phyloP scores from a whole-genome alignment of 2,329 filamentous ascomycete species.

The Penicillium crustosum region DNA sequence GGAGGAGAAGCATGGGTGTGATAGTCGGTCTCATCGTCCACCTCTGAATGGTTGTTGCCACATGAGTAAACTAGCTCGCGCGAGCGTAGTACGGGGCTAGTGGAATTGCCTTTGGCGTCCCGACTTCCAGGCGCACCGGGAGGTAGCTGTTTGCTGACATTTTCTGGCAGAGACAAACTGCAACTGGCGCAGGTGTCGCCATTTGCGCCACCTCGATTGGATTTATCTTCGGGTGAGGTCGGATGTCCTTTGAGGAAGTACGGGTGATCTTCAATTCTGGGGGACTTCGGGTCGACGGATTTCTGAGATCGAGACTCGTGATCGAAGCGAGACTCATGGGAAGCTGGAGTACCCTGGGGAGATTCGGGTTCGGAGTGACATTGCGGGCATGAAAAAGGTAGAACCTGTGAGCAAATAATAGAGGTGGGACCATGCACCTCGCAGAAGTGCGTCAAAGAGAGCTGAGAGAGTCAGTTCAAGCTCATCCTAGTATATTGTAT shows the following conservation, averaged over 20 bases:
- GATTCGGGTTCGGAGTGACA: conserved; percentile 49
- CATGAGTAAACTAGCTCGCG: conserved; percentile 55
- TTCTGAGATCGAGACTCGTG: conserved; percentile 16
- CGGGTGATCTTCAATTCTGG: conserved; percentile 51
- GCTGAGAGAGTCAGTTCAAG: conserved; percentile 38
- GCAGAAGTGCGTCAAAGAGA: conserved; percentile 63
- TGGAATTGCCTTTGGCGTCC: conserved; percentile 51
- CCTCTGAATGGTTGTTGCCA: conserved; percentile 40
- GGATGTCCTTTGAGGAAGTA: conserved; percentile 49
- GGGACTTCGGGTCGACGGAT: conserved; percentile 23
- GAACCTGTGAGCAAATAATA: conserved; percentile 61
- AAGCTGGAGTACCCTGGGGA: conserved; percentile 34
- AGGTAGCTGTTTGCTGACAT: conserved; percentile 55
- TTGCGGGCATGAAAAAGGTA: conserved; percentile 54
- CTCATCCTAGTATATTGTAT: neutral
- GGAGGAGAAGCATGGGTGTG: conserved; percentile 40
- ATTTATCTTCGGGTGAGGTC: conserved; percentile 45
- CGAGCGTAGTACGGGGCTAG: conserved; percentile 57
- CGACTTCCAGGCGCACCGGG: conserved; percentile 52
- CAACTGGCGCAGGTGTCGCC: conserved; percentile 59
- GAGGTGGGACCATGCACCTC: conserved; percentile 63
- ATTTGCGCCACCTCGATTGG: conserved; percentile 47
- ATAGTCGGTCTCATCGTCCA: conserved; percentile 38
- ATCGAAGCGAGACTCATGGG: conserved; percentile 21
- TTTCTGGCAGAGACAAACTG: conserved; percentile 55